These are phyloP conservation scores for Pilobolus umbonatus DNA, from an alignment of 192 early-diverging fungal species.

Conservation along the genomic window DNA sequence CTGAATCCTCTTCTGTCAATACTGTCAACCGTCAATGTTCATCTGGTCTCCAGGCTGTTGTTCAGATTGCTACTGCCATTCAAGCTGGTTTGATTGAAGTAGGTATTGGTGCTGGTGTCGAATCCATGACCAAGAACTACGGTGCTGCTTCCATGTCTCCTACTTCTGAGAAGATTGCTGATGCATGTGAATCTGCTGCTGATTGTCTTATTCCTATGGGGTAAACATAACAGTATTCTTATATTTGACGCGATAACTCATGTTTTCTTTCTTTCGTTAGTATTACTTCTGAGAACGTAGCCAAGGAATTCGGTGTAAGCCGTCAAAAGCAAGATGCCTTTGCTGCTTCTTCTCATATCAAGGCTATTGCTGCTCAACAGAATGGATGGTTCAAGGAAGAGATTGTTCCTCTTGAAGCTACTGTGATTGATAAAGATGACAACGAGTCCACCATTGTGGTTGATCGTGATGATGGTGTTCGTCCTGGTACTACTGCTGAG, in stretches of 20 bases:
- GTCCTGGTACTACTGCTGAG: conserved; percentile 75
- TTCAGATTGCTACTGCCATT: conserved; percentile 83
- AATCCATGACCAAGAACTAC: conserved; percentile 91
- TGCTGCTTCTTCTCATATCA: conserved; percentile 77
- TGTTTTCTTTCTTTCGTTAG: conserved; percentile 25
- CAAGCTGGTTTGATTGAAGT: conserved; percentile 84
- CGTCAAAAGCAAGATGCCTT: conserved; percentile 91
- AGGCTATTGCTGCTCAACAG: conserved; percentile 83
- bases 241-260: not conserved
- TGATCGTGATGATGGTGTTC: conserved; percentile 88
- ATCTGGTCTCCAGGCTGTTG: conserved; percentile 85
- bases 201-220: conserved; percentile 90
- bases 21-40: conserved; percentile 96
- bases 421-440: conserved; percentile 74
- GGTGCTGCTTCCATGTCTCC: conserved; percentile 69
- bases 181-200: conserved; percentile 56
- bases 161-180: conserved; percentile 71
- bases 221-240: conserved; percentile 14
- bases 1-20: conserved; percentile 71
- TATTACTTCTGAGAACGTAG: conserved; percentile 97
- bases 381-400: conserved; percentile 89
- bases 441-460: conserved; percentile 69
- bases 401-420: conserved; percentile 78
- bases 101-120: conserved; percentile 93
- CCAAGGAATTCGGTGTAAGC: conserved; percentile 76